phyloP scores from a whole-genome alignment of 2,329 filamentous ascomycete species.

The Truncatella angustata region DNA sequence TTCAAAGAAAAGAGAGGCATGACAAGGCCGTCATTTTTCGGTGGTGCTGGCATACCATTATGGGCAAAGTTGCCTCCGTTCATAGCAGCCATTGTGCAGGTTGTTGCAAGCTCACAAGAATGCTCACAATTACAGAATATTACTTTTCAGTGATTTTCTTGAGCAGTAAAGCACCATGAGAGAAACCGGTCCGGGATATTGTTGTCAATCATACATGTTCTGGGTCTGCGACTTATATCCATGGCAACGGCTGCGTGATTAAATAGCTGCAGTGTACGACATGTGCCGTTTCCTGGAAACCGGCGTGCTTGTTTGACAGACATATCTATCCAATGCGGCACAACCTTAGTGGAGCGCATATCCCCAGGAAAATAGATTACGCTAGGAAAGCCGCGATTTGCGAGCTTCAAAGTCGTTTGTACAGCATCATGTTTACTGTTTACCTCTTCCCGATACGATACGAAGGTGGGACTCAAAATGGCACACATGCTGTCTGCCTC shows the following conservation, averaged over 20 bases:
- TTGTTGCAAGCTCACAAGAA: no score
- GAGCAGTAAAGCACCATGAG: no score
- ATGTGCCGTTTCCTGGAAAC: neutral
- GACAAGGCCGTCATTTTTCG: constrained; percentile 43
- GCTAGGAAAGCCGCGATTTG: neutral
- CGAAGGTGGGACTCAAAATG: no score
- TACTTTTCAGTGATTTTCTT: no score
- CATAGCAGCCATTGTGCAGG: constrained; percentile 42
- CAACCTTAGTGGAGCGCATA: constrained; percentile 7
- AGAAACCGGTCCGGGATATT: no score
- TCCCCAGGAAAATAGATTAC: neutral
- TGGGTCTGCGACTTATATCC: no score
- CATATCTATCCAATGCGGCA: neutral
- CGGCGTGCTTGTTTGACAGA: neutral
- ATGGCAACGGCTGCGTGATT: no score
- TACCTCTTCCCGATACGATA: no score
- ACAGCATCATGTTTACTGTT: no score
- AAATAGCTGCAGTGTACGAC: neutral
- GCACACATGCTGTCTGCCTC: neutral
- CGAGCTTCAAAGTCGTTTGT: no score
- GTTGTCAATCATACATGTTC: no score
- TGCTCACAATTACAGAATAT: no score
- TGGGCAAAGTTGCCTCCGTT: constrained; percentile 54
- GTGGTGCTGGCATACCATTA: constrained; percentile 49
- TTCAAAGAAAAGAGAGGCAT: constrained; percentile 49